Percentiles rank a stretch among this genome's conserved stretches.
phyloP scores from a whole-genome alignment of 768 basidiomycete species.

The Imleria badia region DNA sequence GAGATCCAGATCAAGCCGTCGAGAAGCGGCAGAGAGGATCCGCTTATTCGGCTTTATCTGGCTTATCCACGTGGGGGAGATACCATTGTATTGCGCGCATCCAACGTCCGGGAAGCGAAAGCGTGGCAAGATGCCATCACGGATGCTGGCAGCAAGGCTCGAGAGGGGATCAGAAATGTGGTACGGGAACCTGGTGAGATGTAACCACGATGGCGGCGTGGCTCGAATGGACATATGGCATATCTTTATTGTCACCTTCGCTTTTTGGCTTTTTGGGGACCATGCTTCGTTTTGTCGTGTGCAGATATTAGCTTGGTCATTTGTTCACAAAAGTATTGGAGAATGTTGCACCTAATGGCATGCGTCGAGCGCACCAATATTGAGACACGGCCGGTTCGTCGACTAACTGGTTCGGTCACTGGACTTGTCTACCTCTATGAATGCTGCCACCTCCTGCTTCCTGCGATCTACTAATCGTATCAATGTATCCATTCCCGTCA shows the following conservation, averaged over 20 bases:
- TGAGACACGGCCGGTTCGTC: neutral
- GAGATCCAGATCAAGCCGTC: slow-evolving; percentile 60
- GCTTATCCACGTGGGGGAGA: slow-evolving; percentile 77
- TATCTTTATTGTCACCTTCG: slow-evolving; percentile 8
- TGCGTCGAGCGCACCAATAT: neutral
- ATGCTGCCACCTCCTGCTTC: slow-evolving; percentile 40
- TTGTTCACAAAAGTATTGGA: neutral
- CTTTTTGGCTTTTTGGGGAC: neutral
- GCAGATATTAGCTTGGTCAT: neutral
- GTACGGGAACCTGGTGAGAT: neutral
- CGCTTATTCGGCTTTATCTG: slow-evolving; percentile 62
- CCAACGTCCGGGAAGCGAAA: slow-evolving; percentile 58
- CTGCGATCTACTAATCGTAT: slow-evolving; percentile 60
- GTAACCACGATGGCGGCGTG: neutral
- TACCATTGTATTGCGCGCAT: slow-evolving; percentile 56
- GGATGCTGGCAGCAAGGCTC: slow-evolving; percentile 11
- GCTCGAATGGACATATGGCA: neutral
- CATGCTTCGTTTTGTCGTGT: neutral
- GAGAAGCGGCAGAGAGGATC: slow-evolving; percentile 58
- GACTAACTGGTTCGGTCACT: neutral
- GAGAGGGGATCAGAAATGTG: slow-evolving; percentile 8
- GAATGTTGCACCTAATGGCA: neutral
- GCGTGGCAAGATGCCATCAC: slow-evolving; percentile 47
- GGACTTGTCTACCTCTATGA: neutral
- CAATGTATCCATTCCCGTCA: slow-evolving; percentile 71